Base-by-base conservation (phyloP, 2,329 filamentous ascomycete species). In the Neurospora sp. region DNA sequence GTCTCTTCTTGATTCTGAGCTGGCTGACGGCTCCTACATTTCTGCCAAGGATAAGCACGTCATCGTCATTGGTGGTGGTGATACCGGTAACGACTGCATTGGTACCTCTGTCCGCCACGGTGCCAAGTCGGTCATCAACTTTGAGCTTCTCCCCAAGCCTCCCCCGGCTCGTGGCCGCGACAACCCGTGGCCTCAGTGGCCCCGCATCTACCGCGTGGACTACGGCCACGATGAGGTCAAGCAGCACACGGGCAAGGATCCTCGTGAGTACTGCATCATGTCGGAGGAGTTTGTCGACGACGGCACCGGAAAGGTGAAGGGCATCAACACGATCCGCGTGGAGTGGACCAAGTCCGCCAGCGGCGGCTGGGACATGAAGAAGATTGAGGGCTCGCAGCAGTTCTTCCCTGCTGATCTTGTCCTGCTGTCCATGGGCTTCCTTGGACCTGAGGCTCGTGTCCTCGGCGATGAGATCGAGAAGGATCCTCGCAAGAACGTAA, bases 121-220 rank as follows among this genome's bases (percentile, higher is more conserved):
- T 71, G 95, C 95, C 79, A 97, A 96, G 83, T 97, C 92, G 1
- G 92, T 98, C 73, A 92, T 92, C 82, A 97, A 98, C 87, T 97
- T 98, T 76, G 95, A 98, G 84, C 86, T 98, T 70, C 86, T 98
- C 73, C 95, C 95, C 38, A 93, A 97, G 82, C 95, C 95, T 75
- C 93, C 94, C 8, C 88, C 92, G 71, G 91, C 97, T 86, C 93
- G 95, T 82, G 93, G 92, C 73, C 88, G 89, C 73, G 95, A 97
- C 82, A 98, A 98, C 85, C 95, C 95, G 72, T 98, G 95, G 95
- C 95, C 95, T 10, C 95, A 97, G 82, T 98, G 95, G 94, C 95
- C 95, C 70, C 92, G 94, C 77, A 94, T 97, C 80, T 97, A 97
- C 87, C 93, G 95, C 76, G 92, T 97, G n/a, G 95, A 98, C 82